These are phyloP conservation scores for Hyaloperonospora brassicae DNA, from an alignment of 352 stramenopile species.

Conservation along the genomic window DNA sequence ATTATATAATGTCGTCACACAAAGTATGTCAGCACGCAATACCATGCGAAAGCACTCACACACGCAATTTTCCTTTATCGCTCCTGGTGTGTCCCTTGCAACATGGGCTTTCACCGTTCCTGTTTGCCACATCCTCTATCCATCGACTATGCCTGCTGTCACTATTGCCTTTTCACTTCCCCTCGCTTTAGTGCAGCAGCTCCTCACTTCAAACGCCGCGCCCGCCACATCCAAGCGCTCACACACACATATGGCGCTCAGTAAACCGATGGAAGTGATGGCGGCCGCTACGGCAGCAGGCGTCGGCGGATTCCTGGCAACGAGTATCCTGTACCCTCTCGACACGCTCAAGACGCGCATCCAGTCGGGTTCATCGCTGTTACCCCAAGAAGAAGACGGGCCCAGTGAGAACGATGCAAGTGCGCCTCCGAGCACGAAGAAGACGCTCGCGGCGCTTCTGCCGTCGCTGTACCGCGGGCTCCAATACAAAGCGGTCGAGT, in stretches of 20 bases:
- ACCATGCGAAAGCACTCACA: too few relatives aligned
- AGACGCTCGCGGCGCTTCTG: conserved; percentile 35
- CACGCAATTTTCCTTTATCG: too few relatives aligned
- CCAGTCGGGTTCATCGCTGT: conserved; percentile 58
- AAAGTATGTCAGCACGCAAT: too few relatives aligned
- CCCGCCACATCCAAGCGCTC: not conserved
- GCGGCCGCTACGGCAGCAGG: conserved; percentile 66
- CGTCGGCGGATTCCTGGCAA: conserved; percentile 69
- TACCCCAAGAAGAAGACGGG: conserved; percentile 33
- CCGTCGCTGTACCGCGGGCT: conserved; percentile 74
- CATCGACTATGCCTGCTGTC: too few relatives aligned
- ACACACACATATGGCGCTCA: conserved; percentile 36
- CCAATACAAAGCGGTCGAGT: conserved; percentile 80
- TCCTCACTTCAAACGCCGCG: too few relatives aligned
- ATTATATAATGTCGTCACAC: too few relatives aligned
- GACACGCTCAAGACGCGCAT: conserved; percentile 87
- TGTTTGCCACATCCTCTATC: too few relatives aligned
- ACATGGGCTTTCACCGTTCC: too few relatives aligned
- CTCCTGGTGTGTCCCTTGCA: too few relatives aligned
- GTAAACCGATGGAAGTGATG: conserved; percentile 81
- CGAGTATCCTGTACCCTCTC: conserved; percentile 72
- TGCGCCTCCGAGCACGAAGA: conserved; percentile 15
- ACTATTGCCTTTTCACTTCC: too few relatives aligned
- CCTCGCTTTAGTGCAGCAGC: too few relatives aligned
- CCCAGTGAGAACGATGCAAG: not conserved